Percentiles rank a stretch among this genome's conserved stretches.
Conservation (phyloP, 2,329 filamentous ascomycete species). For the Aureobasidium uvarum region DNA sequence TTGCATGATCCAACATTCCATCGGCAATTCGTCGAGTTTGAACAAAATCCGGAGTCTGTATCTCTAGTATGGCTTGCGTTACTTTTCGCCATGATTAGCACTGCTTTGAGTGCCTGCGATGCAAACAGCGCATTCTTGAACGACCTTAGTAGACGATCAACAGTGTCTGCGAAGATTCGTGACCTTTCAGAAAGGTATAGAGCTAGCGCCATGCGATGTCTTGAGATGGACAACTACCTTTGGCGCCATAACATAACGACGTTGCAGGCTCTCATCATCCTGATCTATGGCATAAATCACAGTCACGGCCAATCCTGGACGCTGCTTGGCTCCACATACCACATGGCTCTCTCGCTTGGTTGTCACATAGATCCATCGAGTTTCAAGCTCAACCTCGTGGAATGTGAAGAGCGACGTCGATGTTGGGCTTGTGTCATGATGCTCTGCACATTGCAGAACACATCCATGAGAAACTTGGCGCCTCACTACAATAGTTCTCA, state of each 20-base stretch:
- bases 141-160: constrained; percentile 42
- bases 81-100: constrained; percentile 42
- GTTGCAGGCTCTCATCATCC: constrained; percentile 42
- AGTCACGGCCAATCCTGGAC: constrained; percentile 42
- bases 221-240: constrained; percentile 43
- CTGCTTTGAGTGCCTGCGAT: constrained; percentile 36
- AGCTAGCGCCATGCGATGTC: constrained; percentile 41
- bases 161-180: constrained; percentile 41
- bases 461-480: constrained; percentile 40
- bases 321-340: constrained; percentile 42
- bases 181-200: constrained; percentile 42
- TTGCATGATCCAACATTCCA: constrained; percentile 45
- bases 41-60: constrained; percentile 39
- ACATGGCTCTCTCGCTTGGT: constrained; percentile 45
- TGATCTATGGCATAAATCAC: constrained; percentile 43
- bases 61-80: constrained; percentile 43
- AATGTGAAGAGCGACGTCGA: constrained; percentile 43
- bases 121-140: background rate
- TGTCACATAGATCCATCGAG: constrained; percentile 45
- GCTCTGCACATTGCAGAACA: constrained; percentile 44
- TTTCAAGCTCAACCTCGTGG: constrained; percentile 39
- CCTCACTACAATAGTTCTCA: constrained; percentile 30
- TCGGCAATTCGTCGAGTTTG: constrained; percentile 42
- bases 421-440: constrained; percentile 45
- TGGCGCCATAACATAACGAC: constrained; percentile 44